Evolutionary conservation across 1,139 yeast genomes (phyloP), one percentile per base, ranked within the genome.

Genomic region (Blastobotrys malaysiensis): DNA sequence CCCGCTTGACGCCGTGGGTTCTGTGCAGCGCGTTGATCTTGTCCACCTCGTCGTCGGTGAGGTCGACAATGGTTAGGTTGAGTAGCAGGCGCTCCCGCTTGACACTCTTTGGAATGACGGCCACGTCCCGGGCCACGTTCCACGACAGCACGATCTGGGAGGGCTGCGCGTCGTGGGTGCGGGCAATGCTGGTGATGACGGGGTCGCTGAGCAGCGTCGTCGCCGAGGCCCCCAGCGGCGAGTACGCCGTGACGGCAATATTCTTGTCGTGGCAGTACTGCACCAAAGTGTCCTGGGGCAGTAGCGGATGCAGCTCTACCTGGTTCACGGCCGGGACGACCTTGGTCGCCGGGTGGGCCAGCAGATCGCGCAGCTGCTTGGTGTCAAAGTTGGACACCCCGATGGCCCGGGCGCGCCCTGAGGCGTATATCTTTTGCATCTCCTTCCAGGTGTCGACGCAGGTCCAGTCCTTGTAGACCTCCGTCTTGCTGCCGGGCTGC

Each of bases 261-360:
- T 78, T 83, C 60, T 80, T 71, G 47, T 72, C 65, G 68, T 85
- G 80, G 59, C 80, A 86, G 67, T 73, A 86, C 61, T 83, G 79
- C 57, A 86, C 70, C 67, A 88, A 75, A 62, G 77, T 77, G 58
- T 79, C 79, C 73, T 88, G 96, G 62, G 85, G 88, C 69, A 88
- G 78, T 76, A 86, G 88, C 61, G 96, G 95, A 70, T 88, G 96
- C 71, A 85, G 89, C 75, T 89, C 96, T 66, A 88, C 84, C 73
- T 89, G 96, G 65, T 86, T 78, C 54, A 81, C 87, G 52, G 55
- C 54, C 13, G 57, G 61, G 49, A 44, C 55, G 57, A 72, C 65
- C 48, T 64, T 65, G 36, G 53, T 81, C 60, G 75, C 79, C 59
- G 86, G 83, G 56, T 82, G 81, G 67, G 88, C 50, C 57, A 86